Conservation (phyloP, 768 basidiomycete genomes). For the Chiua virens region DNA sequence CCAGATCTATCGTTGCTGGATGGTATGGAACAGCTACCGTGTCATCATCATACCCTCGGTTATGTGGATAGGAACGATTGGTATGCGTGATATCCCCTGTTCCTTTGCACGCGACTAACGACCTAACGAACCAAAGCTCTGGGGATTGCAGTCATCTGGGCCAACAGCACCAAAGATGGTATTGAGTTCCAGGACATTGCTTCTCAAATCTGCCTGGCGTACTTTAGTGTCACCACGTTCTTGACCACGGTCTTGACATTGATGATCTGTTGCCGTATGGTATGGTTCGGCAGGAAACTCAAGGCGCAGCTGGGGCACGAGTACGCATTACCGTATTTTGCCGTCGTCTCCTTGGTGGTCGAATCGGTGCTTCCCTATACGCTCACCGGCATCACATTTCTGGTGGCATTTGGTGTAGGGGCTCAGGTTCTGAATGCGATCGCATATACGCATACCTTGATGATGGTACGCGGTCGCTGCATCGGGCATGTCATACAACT, state of each 20-base stretch:
- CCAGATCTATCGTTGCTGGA: too few relatives aligned
- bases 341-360: background rate
- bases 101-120: too few relatives aligned
- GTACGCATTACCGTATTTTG: conserved; percentile 3
- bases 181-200: background rate
- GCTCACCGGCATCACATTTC: conserved; percentile 4
- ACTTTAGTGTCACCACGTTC: background rate
- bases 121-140: background rate
- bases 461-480: background rate
- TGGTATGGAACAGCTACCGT: too few relatives aligned
- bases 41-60: too few relatives aligned
- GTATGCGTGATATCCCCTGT: too few relatives aligned
- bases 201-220: background rate
- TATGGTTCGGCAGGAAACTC: background rate
- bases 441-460: background rate
- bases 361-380: conserved; percentile 11
- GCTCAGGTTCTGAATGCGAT: background rate
- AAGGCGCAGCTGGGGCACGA: conserved; percentile 1
- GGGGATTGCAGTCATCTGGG: background rate
- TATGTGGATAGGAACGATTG: too few relatives aligned
- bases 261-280: conserved; percentile 4
- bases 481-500: too few relatives aligned
- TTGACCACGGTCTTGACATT: background rate
- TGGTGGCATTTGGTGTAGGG: background rate
- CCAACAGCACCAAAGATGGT: background rate